Base-by-base conservation (phyloP, 768 basidiomycete genomes). In the Ephemerocybe angulata region DNA sequence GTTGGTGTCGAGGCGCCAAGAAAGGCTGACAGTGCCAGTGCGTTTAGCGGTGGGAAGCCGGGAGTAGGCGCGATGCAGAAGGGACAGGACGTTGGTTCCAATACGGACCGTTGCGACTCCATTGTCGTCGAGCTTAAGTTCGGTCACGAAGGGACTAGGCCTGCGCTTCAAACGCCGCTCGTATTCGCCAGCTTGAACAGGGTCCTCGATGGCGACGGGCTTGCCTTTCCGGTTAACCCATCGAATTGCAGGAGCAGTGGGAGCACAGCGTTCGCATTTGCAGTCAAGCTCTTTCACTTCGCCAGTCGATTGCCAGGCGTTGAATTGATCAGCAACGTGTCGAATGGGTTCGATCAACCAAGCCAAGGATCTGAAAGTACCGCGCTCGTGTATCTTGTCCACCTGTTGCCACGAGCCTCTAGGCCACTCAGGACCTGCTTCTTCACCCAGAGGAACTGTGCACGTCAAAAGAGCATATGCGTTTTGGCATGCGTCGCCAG, bases 331-430 rank as follows among this genome's bases (percentile, higher is more conserved):
- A 22, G 87, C 82, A 54, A 93, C 81, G 55, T 85, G 82, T 12
- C 89, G 84, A 57, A 95, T 79, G 48, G 92, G 84, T 65, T 94
- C 90, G 22, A 92, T 73, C 19, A 97, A 71, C 94, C 95, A 98
- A 2, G 93, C 88, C 15, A 96, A 66, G 4, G 85, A 76, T 57
- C 82, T 83, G 76, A 94, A 96, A 1, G 85, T 87, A 11, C 80
- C 74, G 3, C 93, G 85, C 64, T 96, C 91, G 61, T 95, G 87
- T 8, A 92, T 75, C 60, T 90, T 87, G 67, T 96, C 92, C 41
- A 98, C 83, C 61, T 93, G 88, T 38, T 70, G 73, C 92, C 91
- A 97, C 4, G 63, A 57, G 12, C 79, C 83, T 28, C 74, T 76
- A 4, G 88, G 83, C 95, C 95, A 98, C 62, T 93, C 87, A 1